Evolutionary conservation across 2,329 filamentous ascomycete species (phyloP).

Genomic region (Ampelomyces quisqualis): DNA sequence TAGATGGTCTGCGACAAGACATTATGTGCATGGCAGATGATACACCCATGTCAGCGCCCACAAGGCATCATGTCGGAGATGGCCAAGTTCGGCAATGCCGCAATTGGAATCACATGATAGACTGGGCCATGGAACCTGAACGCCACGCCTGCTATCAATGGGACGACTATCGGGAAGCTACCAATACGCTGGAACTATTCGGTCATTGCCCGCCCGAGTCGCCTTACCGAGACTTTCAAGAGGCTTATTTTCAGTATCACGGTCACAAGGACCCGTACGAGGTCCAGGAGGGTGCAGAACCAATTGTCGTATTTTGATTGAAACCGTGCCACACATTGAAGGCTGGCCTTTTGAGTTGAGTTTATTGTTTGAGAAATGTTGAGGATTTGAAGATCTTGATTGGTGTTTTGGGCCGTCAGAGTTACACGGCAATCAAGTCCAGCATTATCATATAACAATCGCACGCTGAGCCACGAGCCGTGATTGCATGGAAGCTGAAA

Average conservation of each 20-base stretch:
- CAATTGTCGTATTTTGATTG: slow-evolving; percentile 19
- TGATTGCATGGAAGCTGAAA: too few relatives aligned
- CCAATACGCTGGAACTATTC: slow-evolving; percentile 40
- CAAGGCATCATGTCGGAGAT: slow-evolving; percentile 26
- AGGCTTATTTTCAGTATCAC: slow-evolving; percentile 38
- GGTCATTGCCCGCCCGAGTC: slow-evolving; percentile 35
- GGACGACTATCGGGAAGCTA: slow-evolving; percentile 40
- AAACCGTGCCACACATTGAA: neutral
- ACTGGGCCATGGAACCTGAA: slow-evolving; percentile 36
- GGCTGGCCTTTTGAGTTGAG: too few relatives aligned
- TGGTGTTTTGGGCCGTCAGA: too few relatives aligned
- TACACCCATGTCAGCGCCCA: slow-evolving; percentile 37
- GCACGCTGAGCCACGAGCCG: too few relatives aligned
- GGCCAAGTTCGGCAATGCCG: slow-evolving; percentile 36
- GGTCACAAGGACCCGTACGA: slow-evolving; percentile 40
- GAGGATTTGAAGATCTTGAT: too few relatives aligned
- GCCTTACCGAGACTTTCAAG: slow-evolving; percentile 31
- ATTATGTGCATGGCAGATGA: slow-evolving; percentile 41
- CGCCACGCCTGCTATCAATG: slow-evolving; percentile 37
- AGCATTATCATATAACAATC: too few relatives aligned
- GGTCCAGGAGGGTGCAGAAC: slow-evolving; percentile 14
- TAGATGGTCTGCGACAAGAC: slow-evolving; percentile 38
- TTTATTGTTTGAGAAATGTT: too few relatives aligned
- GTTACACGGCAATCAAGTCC: too few relatives aligned
- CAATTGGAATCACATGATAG: slow-evolving; percentile 35